phyloP scores from a whole-genome alignment of 805 yeast species.

The Ogataea dorogensis region DNA sequence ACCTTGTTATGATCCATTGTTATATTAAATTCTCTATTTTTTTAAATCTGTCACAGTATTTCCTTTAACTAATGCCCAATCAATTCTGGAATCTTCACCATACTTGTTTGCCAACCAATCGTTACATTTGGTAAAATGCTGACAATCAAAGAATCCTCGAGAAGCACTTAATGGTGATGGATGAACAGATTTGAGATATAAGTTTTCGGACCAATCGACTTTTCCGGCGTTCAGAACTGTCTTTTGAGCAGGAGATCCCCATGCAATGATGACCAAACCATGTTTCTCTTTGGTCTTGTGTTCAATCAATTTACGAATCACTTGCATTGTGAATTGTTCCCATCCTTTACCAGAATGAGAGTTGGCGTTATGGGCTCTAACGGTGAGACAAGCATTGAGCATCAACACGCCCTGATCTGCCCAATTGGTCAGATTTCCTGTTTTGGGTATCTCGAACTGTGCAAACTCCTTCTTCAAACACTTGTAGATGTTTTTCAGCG shows the following conservation, averaged over 20 bases:
- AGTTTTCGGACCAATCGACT: conserved; percentile 36
- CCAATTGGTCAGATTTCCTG: conserved; percentile 80
- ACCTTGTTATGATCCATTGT: conserved; percentile 14
- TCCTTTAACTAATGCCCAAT: conserved; percentile 28
- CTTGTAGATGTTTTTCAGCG: conserved; percentile 83
- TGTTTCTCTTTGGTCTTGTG: conserved; percentile 41
- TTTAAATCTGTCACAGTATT: conserved; percentile 9
- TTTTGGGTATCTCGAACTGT: conserved; percentile 57
- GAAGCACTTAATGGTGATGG: conserved; percentile 94
- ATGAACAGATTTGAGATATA: conserved; percentile 74
- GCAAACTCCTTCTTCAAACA: conserved; percentile 68
- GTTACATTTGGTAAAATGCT: conserved; percentile 74
- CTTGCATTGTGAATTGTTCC: conserved; percentile 84
- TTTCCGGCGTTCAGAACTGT: conserved; percentile 32
- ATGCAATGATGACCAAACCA: conserved; percentile 73
- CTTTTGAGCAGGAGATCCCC: conserved; percentile 47
- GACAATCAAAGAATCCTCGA: conserved; percentile 76
- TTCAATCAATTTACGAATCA: conserved; percentile 51
- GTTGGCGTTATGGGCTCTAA: conserved; percentile 88
- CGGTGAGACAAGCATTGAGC: conserved; percentile 86
- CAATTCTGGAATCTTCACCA: conserved; percentile 27
- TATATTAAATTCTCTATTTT: conserved; percentile 1
- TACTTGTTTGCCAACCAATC: conserved; percentile 61
- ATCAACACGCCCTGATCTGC: conserved; percentile 82
- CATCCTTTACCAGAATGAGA: conserved; percentile 91